phyloP scores from a whole-genome alignment of 2,329 filamentous ascomycete genomes.

The Ophiostoma triangulosporum region DNA sequence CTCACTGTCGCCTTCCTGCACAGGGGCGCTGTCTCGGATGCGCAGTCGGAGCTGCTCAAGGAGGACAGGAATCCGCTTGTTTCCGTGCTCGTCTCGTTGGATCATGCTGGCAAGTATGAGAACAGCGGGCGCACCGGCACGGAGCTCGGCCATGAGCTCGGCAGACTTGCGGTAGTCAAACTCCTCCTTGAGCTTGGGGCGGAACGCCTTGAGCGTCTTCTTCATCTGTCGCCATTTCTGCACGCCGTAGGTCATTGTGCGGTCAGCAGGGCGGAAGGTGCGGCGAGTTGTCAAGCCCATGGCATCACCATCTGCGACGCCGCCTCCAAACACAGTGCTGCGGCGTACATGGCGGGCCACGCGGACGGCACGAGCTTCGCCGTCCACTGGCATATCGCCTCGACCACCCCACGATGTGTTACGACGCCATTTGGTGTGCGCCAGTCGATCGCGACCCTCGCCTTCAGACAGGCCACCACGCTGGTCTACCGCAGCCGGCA shows the following conservation, averaged over 20 bases:
- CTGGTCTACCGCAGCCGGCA: slow-evolving; percentile 44
- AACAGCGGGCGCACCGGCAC: slow-evolving; percentile 84
- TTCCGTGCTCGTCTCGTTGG: slow-evolving; percentile 89
- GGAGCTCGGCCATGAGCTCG: slow-evolving; percentile 86
- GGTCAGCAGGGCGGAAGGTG: slow-evolving; percentile 48
- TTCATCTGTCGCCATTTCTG: slow-evolving; percentile 92
- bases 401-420: slow-evolving; percentile 44
- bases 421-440: slow-evolving; percentile 41
- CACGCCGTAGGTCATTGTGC: slow-evolving; percentile 56
- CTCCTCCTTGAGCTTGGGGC: slow-evolving; percentile 73
- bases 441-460: slow-evolving; percentile 51
- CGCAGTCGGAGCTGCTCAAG: slow-evolving; percentile 86
- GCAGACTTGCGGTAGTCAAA: slow-evolving; percentile 93
- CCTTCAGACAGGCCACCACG: slow-evolving; percentile 61
- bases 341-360: slow-evolving; percentile 51
- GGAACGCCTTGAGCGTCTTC: slow-evolving; percentile 66
- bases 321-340: slow-evolving; percentile 49
- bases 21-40: slow-evolving; percentile 64
- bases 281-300: slow-evolving; percentile 42
- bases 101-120: slow-evolving; percentile 96
- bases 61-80: slow-evolving; percentile 86
- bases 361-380: slow-evolving; percentile 32
- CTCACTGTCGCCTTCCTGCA: slow-evolving; percentile 48
- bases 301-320: slow-evolving; percentile 49
- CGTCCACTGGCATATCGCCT: slow-evolving; percentile 37